Conservation (phyloP, 176 grass and related monocot species). For the Avena eriantha region DNA sequence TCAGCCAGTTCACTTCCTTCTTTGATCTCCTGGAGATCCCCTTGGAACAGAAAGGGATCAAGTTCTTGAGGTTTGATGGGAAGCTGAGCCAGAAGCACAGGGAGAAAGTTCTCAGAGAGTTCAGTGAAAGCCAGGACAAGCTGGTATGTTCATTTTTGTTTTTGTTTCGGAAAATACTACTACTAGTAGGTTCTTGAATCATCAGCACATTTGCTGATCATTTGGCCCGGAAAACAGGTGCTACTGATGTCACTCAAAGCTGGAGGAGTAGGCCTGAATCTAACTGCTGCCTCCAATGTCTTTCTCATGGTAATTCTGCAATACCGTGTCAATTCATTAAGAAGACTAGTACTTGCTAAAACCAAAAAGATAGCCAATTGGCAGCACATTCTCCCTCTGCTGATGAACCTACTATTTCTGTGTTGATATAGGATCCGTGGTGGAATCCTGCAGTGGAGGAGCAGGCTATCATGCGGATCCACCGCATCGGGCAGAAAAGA, state of each 20-base stretch:
- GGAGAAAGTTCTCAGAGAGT: slow-evolving; percentile 78
- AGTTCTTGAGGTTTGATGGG: slow-evolving; percentile 86
- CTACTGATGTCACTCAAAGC: slow-evolving; percentile 84
- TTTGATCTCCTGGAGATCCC: slow-evolving; percentile 83
- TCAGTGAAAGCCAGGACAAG: slow-evolving; percentile 70
- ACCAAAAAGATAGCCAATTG: neutral
- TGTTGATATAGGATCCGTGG: slow-evolving; percentile 79
- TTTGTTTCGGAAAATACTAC: neutral
- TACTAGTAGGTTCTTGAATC: neutral
- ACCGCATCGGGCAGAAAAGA: slow-evolving; percentile 82
- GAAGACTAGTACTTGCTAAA: neutral
- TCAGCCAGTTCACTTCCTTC: slow-evolving; percentile 95
- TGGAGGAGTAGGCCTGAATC: slow-evolving; percentile 87
- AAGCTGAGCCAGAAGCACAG: slow-evolving; percentile 74
- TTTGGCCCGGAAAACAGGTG: slow-evolving; percentile 59
- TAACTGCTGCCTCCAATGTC: slow-evolving; percentile 91
- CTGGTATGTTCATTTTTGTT: slow-evolving; percentile 48
- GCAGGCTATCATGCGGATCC: slow-evolving; percentile 97
- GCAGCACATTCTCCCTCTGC: neutral
- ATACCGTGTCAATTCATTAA: slow-evolving; percentile 7
- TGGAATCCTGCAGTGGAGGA: slow-evolving; percentile 99
- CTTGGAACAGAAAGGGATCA: slow-evolving; percentile 60
- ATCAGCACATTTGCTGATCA: slow-evolving; percentile 16
- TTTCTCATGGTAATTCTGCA: slow-evolving; percentile 73
- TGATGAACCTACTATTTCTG: neutral